Evolutionary conservation across 768 basidiomycete species (phyloP).

Genomic region (Paxillus rubicundulus): DNA sequence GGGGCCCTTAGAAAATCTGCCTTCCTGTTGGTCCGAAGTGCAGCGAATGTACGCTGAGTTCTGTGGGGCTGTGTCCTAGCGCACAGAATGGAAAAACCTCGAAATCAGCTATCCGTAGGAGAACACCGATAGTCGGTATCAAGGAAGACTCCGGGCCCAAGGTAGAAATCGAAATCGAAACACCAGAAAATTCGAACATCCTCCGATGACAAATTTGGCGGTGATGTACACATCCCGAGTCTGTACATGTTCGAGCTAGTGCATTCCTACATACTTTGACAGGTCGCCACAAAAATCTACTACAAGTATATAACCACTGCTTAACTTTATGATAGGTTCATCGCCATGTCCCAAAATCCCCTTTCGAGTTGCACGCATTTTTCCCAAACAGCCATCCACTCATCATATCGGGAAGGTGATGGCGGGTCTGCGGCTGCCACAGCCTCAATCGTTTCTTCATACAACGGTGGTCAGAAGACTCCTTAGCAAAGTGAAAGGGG

Average conservation of each 20-base stretch:
- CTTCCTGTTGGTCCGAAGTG: slow-evolving; percentile 65
- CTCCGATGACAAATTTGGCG: background rate
- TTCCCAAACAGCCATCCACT: slow-evolving; percentile 73
- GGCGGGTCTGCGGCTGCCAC: slow-evolving; percentile 62
- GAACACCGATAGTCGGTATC: background rate
- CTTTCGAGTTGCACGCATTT: slow-evolving; percentile 76
- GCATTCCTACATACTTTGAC: too few species aligned
- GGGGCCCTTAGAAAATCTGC: slow-evolving; percentile 54
- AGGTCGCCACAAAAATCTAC: too few species aligned
- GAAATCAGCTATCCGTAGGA: slow-evolving; percentile 12
- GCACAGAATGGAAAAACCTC: slow-evolving; percentile 36
- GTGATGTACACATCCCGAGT: too few species aligned
- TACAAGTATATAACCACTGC: background rate
- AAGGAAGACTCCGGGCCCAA: slow-evolving; percentile 31
- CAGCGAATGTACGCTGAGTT: slow-evolving; percentile 56
- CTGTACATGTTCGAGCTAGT: too few species aligned
- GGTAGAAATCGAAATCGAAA: slow-evolving; percentile 39
- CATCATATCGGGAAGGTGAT: slow-evolving; percentile 52
- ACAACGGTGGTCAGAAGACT: background rate
- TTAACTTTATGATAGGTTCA: slow-evolving; percentile 24
- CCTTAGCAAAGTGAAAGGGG: background rate
- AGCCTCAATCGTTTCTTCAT: slow-evolving; percentile 69
- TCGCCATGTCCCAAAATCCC: slow-evolving; percentile 82
- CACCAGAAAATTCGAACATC: background rate
- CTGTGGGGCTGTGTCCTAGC: slow-evolving; percentile 63